Evolutionary conservation across 192 early-diverging fungal genomes (phyloP), one percentile per base, ranked within the genome.

Genomic region (Podochytrium sp.): DNA sequence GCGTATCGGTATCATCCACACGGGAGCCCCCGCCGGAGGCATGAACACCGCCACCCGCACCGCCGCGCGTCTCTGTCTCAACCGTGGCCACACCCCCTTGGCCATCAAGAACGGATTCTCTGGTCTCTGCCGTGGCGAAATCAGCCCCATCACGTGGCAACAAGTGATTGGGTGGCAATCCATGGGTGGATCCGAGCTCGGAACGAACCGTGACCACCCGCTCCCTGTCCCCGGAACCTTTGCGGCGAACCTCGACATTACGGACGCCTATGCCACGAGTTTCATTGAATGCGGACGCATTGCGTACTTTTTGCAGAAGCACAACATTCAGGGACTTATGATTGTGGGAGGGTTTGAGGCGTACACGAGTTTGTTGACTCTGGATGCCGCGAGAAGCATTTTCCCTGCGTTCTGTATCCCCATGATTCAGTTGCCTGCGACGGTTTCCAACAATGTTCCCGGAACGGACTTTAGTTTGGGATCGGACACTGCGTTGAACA

Each of bases 341-440:
- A 82, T 99, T n/a, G 83, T 99, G 51, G 97, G 97, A 76, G 97
- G 97, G 2, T 99, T 99, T 70, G 97, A 99, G 78, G 97, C 92
- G 2, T 97, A 89, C 80, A 92, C 91, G 27, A 85, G 93, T 1
- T 82, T 94, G 61, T 65, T 94, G 4, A 84, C 89, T 50, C 80
- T 99, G 75, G 85, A 89, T 64, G 79, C 86, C 25, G 88, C 86
- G 43, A 82, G 97, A 49, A n/a, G 67, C 3, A 79, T 89, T 73
- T 99, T 95, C 76, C 97, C 97, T 41, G 92, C 94, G 1, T 92
- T 99, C 78, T 90, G 92, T 74, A 97, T 99, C 73, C 97, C 97
- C 0, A 95, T 97, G 83, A 87, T 92, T 27, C 86, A 93, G 62
- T 82, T 99, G 6, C 97, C 97, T 4, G 97, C 97, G 14, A 99